These are phyloP conservation scores for Podospora anserina DNA, from an alignment of 495 filamentous ascomycete genomes.

Conservation along the genomic window DNA sequence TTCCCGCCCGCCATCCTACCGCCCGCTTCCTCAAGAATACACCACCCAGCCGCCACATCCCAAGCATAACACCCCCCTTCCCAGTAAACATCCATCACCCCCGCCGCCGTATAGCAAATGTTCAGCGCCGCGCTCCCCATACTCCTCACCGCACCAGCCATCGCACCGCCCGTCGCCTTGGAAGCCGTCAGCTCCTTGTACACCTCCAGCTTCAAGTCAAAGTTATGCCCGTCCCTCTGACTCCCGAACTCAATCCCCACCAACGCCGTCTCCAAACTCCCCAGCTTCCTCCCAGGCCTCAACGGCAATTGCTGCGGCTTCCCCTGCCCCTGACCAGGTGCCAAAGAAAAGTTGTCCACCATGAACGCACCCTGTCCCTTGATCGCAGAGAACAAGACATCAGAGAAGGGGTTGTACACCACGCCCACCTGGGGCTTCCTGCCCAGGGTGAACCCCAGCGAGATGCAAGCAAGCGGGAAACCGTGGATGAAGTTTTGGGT, in stretches of 20 bases:
- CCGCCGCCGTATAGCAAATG: conserved; percentile 74
- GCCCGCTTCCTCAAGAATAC: conserved; percentile 79
- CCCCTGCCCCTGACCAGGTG: conserved; percentile 25
- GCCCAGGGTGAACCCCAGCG: conserved; percentile 68
- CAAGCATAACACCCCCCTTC: conserved; percentile 93
- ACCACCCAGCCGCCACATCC: conserved; percentile 92
- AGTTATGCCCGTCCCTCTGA: conserved; percentile 71
- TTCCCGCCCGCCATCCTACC: conserved; percentile 78
- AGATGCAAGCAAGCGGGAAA: conserved; percentile 77
- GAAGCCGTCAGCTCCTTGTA: conserved; percentile 65
- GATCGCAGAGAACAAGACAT: conserved; percentile 67
- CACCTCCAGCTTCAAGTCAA: conserved; percentile 64
- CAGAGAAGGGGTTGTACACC: conserved; percentile 77
- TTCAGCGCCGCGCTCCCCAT: conserved; percentile 83
- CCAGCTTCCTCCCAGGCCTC: conserved; percentile 56
- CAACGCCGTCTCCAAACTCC: conserved; percentile 57
- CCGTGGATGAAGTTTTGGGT: conserved; percentile 86
- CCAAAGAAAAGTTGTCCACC: conserved; percentile 35
- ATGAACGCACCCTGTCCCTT: conserved; percentile 65
- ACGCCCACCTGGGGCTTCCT: conserved; percentile 68
- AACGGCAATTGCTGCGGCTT: conserved; percentile 47
- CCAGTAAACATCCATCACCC: conserved; percentile 82
- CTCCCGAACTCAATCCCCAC: conserved; percentile 77
- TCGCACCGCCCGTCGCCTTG: conserved; percentile 64
- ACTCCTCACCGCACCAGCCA: conserved; percentile 77